Conservation (phyloP, 139 green algal species). For the Chlamydomonas sphaeroides region DNA sequence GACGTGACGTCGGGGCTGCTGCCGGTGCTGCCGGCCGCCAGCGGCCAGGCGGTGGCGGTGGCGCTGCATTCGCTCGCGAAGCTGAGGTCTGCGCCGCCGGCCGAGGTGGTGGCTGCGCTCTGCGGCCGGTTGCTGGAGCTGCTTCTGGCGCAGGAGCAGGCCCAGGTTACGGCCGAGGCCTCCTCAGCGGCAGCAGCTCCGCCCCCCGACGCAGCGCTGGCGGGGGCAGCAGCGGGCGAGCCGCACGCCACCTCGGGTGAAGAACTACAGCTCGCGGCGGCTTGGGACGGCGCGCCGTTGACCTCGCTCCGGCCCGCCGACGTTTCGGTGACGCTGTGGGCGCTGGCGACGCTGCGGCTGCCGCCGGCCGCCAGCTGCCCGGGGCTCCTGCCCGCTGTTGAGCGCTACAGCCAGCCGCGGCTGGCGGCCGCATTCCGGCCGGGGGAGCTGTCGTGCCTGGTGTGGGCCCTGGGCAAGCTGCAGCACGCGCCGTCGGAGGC, state of each 20-base stretch:
- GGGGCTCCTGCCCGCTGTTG: conserved; percentile 5
- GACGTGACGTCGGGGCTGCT: neutral
- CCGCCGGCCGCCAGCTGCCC: neutral
- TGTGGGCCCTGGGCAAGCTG: conserved; percentile 30
- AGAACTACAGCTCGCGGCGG: too few relatives aligned
- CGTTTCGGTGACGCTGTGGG: conserved; percentile 29
- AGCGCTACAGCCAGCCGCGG: neutral
- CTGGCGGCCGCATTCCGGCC: neutral
- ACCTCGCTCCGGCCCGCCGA: conserved; percentile 9
- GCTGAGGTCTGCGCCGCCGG: neutral
- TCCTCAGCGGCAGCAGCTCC: neutral
- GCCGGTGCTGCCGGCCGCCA: neutral
- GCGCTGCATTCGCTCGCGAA: conserved; percentile 12
- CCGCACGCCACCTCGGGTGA: too few relatives aligned
- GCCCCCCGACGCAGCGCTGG: neutral
- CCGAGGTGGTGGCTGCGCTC: neutral
- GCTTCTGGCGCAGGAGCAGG: neutral
- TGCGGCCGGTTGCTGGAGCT: neutral
- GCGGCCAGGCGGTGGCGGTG: neutral
- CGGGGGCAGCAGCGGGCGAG: neutral
- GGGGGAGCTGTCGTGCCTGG: conserved; percentile 20
- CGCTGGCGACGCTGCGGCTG: conserved; percentile 23
- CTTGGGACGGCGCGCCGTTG: too few relatives aligned
- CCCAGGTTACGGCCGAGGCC: neutral
- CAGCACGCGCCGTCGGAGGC: conserved; percentile 8